A percentile compares a stretch with the other conserved stretches of the same genome.
These are phyloP conservation scores for Phytophthora ohioensis DNA, from an alignment of 352 stramenopile species.

Conservation along the genomic window DNA sequence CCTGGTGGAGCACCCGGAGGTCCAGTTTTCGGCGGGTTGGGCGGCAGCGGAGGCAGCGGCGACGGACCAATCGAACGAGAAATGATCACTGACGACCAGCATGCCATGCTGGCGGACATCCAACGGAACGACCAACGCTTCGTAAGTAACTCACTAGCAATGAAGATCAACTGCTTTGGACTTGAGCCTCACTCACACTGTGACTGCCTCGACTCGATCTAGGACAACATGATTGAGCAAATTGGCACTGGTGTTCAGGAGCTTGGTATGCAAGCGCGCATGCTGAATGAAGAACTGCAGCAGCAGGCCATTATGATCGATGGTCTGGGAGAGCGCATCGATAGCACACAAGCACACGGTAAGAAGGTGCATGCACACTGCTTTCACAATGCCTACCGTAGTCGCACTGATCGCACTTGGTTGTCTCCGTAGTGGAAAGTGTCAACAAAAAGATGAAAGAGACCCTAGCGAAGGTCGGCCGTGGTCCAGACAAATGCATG, in stretches of 20 bases:
- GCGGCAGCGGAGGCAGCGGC: slow-evolving; percentile 32
- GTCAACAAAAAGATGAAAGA: slow-evolving; percentile 91
- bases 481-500: slow-evolving; percentile 87
- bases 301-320: slow-evolving; percentile 91
- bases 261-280: slow-evolving; percentile 77
- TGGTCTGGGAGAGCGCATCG: slow-evolving; percentile 80
- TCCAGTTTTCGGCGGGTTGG: slow-evolving; percentile 42
- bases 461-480: slow-evolving; percentile 74
- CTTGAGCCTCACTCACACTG: background rate
- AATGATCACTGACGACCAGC: slow-evolving; percentile 76
- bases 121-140: slow-evolving; percentile 86
- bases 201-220: slow-evolving; percentile 1
- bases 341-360: slow-evolving; percentile 84
- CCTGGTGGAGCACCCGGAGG: slow-evolving; percentile 29
- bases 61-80: slow-evolving; percentile 42
- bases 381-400: background rate
- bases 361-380: slow-evolving; percentile 4
- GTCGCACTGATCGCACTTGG: slow-evolving; percentile 11
- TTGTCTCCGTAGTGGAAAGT: slow-evolving; percentile 66
- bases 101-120: slow-evolving; percentile 75
- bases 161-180: background rate
- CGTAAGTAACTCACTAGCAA: slow-evolving; percentile 49
- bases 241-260: slow-evolving; percentile 83
- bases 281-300: slow-evolving; percentile 86
- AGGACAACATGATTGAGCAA: slow-evolving; percentile 90